These are phyloP conservation scores for Malassezia nana DNA, from an alignment of 1,284 basidiomycete genomes.

Conservation along the genomic window DNA sequence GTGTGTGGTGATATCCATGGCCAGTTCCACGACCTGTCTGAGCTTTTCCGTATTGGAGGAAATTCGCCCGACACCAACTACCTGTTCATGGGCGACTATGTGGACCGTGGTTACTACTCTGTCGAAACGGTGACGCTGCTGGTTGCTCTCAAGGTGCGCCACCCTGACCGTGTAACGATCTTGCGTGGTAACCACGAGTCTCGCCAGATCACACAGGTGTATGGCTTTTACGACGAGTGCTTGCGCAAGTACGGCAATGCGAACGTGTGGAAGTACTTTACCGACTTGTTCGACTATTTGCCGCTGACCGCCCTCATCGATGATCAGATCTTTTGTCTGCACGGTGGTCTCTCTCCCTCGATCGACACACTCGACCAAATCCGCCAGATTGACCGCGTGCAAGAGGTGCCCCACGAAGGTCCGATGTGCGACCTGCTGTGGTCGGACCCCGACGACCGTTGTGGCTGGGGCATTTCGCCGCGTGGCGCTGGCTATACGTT, in stretches of 20 bases:
- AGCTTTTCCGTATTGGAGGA: constrained; percentile 96
- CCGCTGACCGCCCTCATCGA: constrained; percentile 95
- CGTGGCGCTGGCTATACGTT: constrained; percentile 98
- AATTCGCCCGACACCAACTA: constrained; percentile 99
- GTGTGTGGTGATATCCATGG: constrained; percentile 75
- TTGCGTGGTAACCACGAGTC: constrained; percentile 97
- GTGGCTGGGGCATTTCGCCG: constrained; percentile 98
- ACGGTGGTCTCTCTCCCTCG: constrained; percentile 94
- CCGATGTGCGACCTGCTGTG: constrained; percentile 98
- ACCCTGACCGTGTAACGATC: constrained; percentile 96
- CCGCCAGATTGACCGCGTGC: constrained; percentile 92
- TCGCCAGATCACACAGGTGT: constrained; percentile 98
- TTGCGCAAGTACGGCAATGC: constrained; percentile 98
- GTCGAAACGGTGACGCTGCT: constrained; percentile 98
- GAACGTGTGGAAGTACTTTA: constrained; percentile 99
- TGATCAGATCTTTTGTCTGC: constrained; percentile 97
- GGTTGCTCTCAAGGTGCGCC: constrained; percentile 92
- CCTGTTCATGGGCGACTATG: constrained; percentile 99
- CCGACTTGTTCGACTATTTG: constrained; percentile 95
- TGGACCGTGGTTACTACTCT: constrained; percentile 97
- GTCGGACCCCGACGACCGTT: constrained; percentile 98
- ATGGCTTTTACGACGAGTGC: constrained; percentile 99
- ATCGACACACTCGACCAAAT: constrained; percentile 99
- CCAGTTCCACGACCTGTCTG: constrained; percentile 91
- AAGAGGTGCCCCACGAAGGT: constrained; percentile 97